phyloP scores from a whole-genome alignment of 169 alveolate genomes.

The Miamiensis avidus region DNA sequence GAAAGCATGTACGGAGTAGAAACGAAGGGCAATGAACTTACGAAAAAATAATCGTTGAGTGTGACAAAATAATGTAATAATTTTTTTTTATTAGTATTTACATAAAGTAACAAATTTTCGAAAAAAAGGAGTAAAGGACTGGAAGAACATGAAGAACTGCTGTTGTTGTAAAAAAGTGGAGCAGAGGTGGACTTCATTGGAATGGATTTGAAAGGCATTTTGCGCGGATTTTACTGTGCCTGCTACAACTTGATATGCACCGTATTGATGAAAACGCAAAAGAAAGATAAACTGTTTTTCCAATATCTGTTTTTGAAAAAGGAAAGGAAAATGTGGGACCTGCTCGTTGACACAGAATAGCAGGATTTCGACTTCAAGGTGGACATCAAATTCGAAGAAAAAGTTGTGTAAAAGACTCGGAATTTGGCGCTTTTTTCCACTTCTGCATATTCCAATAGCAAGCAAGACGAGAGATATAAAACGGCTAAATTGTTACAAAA shows the following conservation, averaged over 20 bases:
- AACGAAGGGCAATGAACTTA: slow-evolving; percentile 63
- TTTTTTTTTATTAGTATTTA: too few species aligned
- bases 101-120: slow-evolving; percentile 26
- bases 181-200: slow-evolving; percentile 1
- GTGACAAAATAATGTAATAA: neutral
- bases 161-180: slow-evolving; percentile 1
- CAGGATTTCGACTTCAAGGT: slow-evolving; percentile 70
- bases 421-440: too few species aligned
- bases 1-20: slow-evolving; percentile 42
- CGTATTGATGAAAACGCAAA: slow-evolving; percentile 69
- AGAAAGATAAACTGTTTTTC: slow-evolving; percentile 72
- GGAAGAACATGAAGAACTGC: slow-evolving; percentile 49
- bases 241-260: slow-evolving; percentile 57
- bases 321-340: slow-evolving; percentile 58
- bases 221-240: slow-evolving; percentile 52
- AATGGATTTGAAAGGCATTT: slow-evolving; percentile 33
- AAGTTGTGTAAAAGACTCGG: too few species aligned
- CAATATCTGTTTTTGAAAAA: slow-evolving; percentile 68
- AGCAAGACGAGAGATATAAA: neutral
- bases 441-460: neutral
- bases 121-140: slow-evolving; percentile 57
- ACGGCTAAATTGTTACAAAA: neutral
- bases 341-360: slow-evolving; percentile 53
- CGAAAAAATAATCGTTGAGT: slow-evolving; percentile 45
- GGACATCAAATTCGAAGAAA: slow-evolving; percentile 77